A percentile compares a stretch with the other conserved stretches of the same genome.
These are phyloP conservation scores for Lojkania enalia DNA, from an alignment of 2,329 filamentous ascomycete species.

Conservation along the genomic window DNA sequence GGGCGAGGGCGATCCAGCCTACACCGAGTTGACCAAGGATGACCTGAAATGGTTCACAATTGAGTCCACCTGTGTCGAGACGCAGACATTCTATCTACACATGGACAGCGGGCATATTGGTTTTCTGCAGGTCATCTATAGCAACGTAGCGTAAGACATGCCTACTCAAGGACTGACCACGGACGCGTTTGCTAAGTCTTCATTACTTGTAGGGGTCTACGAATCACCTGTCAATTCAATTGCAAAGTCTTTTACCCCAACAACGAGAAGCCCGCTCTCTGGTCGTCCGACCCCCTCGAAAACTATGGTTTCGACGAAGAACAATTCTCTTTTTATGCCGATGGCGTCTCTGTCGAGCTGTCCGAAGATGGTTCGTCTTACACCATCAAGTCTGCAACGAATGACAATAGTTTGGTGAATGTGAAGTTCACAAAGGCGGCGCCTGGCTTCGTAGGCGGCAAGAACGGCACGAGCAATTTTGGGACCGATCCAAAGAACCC, in stretches of 20 bases:
- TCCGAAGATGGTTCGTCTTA: slow-evolving; percentile 82
- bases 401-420: slow-evolving; percentile 80
- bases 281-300: slow-evolving; percentile 78
- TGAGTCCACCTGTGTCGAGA: slow-evolving; percentile 89
- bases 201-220: slow-evolving; percentile 69
- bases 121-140: slow-evolving; percentile 93
- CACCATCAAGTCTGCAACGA: slow-evolving; percentile 86
- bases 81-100: slow-evolving; percentile 89
- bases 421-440: slow-evolving; percentile 74
- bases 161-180: slow-evolving; percentile 2
- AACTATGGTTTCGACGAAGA: slow-evolving; percentile 85
- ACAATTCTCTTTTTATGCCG: slow-evolving; percentile 80
- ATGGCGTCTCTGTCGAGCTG: slow-evolving; percentile 81
- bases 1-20: slow-evolving; percentile 76
- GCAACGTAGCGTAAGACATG: slow-evolving; percentile 78
- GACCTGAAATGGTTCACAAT: slow-evolving; percentile 82
- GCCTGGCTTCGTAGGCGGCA: slow-evolving; percentile 83
- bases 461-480: slow-evolving; percentile 80
- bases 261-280: slow-evolving; percentile 72
- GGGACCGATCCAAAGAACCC: slow-evolving; percentile 84
- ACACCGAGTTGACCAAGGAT: slow-evolving; percentile 75
- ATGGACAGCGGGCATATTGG: slow-evolving; percentile 75
- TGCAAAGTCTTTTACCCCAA: slow-evolving; percentile 85
- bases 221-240: slow-evolving; percentile 91
- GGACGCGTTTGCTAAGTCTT: slow-evolving; percentile 19